Base-by-base conservation (phyloP, 805 yeast species). In the Lipomyces orientalis region DNA sequence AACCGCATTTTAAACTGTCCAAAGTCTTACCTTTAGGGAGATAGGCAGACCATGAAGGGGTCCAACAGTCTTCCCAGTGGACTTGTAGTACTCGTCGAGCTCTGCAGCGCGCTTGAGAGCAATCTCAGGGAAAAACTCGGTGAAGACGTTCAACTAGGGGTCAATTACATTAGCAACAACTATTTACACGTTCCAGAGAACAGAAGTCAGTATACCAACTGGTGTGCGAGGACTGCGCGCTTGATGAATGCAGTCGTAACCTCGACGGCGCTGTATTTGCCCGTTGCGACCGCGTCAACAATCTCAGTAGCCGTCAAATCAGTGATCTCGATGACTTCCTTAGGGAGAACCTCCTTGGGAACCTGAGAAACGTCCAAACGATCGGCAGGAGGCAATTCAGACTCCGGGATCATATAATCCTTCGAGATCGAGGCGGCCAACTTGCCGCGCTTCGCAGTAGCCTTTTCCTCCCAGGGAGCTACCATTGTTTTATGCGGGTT, bases 21-120 rank as follows among this genome's bases (percentile, higher is more conserved):
- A n/a, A 43, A 46, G n/a, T 12, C 37, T 10, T 29, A 65, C 71
- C 66, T 88, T 88, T 63, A 88, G 79, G 0, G 90, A 86, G 39
- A 88, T 78, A 1, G 91, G 92, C 37, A 88, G 77, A 1, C 92
- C 92, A 72, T 88, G 91, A 58, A 88, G 81, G 1, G 90, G 88
- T 35, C 91, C 91, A 46, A 85, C 74, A 1, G 82, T 76, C 69
- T 83, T 81, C 16, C 88, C 88, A 8, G 64, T 64, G 55, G 80
- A 71, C 62, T 75, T 76, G 68, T 73, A 85, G 73, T 84, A 83
- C 33, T 81, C 83, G 73, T 88, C 93, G 67, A 87, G 79, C 64
- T 76, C 81, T 70, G 82, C 76, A 6, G 92, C 92, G 67, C 82
- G 80, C 68, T 80, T 79, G 62, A 88, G 78, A 10, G 90, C 93